phyloP scores from a whole-genome alignment of 139 green algal genomes.

The Coelastrella sp. region DNA sequence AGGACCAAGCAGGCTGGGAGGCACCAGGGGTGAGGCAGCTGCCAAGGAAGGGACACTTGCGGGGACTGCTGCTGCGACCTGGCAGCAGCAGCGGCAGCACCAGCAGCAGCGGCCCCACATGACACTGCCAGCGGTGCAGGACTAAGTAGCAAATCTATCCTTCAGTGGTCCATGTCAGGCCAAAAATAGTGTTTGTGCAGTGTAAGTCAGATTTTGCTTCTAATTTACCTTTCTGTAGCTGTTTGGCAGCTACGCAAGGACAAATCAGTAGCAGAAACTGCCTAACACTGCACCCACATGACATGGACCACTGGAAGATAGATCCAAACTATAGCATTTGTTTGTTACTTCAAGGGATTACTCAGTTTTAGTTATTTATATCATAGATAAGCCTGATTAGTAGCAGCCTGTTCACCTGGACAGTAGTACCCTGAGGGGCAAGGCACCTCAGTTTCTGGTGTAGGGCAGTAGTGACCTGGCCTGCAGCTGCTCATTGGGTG shows the following conservation, averaged over 20 bases:
- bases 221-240: no score
- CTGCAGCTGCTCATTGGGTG: not conserved
- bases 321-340: no score
- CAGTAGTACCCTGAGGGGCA: constrained; percentile 9
- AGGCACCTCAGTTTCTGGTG: not conserved
- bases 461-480: not conserved
- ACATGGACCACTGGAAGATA: no score
- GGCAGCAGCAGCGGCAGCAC: not conserved
- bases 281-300: no score
- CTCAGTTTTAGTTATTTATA: no score
- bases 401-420: not conserved
- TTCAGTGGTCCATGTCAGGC: not conserved
- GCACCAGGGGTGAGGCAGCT: not conserved
- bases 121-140: not conserved
- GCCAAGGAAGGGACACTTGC: not conserved
- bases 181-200: not conserved
- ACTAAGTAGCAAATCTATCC: not conserved
- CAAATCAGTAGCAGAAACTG: no score
- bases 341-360: no score
- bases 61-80: not conserved
- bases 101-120: not conserved
- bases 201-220: not conserved
- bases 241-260: no score
- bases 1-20: not conserved
- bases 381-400: not conserved